Evolutionary conservation across 2,329 filamentous ascomycete species (phyloP), one percentile per base, ranked within the genome.

Genomic region (Penicillium sp.): DNA sequence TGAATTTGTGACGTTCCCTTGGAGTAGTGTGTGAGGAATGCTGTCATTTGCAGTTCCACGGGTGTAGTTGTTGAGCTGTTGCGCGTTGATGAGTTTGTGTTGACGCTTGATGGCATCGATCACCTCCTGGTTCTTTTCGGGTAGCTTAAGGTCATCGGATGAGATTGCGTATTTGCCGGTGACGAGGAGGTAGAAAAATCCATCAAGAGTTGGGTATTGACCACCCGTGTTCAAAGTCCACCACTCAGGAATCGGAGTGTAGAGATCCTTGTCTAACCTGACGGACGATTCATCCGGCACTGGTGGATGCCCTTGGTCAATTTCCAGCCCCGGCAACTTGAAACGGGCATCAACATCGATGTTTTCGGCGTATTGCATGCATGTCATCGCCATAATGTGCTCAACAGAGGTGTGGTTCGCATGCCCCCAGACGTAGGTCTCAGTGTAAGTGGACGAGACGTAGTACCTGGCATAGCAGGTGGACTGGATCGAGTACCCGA

Each of bases 121-220:
- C 0, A 65, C 63, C 8, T 15, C 58, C 28, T 60, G 10, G 17
- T 62, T 51, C 8, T 53, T 6, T 9, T 45, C 26, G 8, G 30
- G 9, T 3, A 4, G 30, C 13, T 30, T 7, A 1, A 65, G 35
- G n/a, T 60, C 22, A 1, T 62, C 60, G 6, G 15, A 1, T 10
- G 60, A 15, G 13, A 62, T 62, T 4, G 60, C 59, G 51, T 65
- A 65, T 62, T 19, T 62, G 0, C 63, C 63, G 0, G 49, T 13
- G 13, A 60, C 33, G 1, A 65, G 33, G 8, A 45, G 40, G 13
- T 62, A 37, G 45, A 65, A 65, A 24, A 65, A 65, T 2, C 53
- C 30, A 30, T 62, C 63, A 1, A 65, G 33, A 3, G 30, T 50
- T n/a, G 59, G 49, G 10, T 53, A 61, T 10, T 56, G 6, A 1